Conservation (phyloP, 306 rosid genomes). For the Ormosia semicastrata region DNA sequence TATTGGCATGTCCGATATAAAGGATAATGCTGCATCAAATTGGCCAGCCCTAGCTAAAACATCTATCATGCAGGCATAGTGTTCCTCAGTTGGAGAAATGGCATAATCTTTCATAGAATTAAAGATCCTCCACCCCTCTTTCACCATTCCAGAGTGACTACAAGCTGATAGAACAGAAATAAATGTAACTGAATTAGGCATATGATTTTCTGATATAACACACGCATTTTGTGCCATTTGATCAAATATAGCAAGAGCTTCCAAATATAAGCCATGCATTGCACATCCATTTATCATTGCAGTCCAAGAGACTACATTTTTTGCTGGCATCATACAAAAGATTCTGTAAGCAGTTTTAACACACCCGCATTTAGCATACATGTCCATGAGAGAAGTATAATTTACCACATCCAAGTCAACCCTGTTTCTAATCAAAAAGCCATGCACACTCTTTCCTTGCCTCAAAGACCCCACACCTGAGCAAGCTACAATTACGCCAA, state of each 20-base stretch:
- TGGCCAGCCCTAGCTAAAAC: conserved; percentile 19
- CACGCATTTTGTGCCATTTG: not conserved
- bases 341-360: conserved; percentile 18
- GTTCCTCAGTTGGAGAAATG: conserved; percentile 25
- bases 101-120: conserved; percentile 23
- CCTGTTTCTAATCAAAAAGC: conserved; percentile 19
- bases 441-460: conserved; percentile 23
- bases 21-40: conserved; percentile 19
- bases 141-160: conserved; percentile 21
- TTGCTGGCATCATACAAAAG: conserved; percentile 13
- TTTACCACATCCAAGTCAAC: conserved; percentile 24
- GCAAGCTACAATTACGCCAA: conserved; percentile 5
- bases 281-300: conserved; percentile 25
- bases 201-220: not conserved
- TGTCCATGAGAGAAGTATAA: conserved; percentile 10
- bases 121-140: conserved; percentile 12
- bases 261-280: conserved; percentile 3
- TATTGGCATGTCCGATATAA: conserved; percentile 6
- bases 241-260: conserved; percentile 1
- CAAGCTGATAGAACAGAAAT: conserved; percentile 16
- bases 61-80: conserved; percentile 22
- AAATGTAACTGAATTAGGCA: conserved; percentile 1
- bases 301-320: conserved; percentile 16
- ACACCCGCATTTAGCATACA: conserved; percentile 20
- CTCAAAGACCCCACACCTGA: conserved; percentile 24